Evolutionary conservation across 768 basidiomycete genomes (phyloP).

Genomic region (Termitomyces sp.): DNA sequence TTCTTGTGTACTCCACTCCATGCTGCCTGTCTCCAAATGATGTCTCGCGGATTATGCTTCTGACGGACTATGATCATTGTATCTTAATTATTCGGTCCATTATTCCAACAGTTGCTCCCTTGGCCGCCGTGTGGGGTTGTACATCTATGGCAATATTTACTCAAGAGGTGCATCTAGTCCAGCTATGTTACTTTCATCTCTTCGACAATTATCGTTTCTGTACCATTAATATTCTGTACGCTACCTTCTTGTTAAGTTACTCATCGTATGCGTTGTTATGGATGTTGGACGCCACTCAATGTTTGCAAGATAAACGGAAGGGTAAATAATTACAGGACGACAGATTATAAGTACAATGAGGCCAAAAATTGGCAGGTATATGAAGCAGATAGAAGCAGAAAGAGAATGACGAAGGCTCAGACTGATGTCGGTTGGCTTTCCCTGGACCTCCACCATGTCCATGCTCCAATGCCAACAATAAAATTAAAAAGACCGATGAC

Average conservation of each 20-base stretch:
- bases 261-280: too few relatives aligned
- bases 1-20: neutral
- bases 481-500: conserved; percentile 72
- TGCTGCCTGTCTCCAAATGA: neutral
- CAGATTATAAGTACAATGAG: neutral
- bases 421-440: conserved; percentile 7
- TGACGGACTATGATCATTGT: neutral
- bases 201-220: neutral
- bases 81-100: neutral
- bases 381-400: neutral
- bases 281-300: neutral
- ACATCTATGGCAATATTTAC: neutral
- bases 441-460: conserved; percentile 53
- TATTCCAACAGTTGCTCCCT: neutral
- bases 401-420: neutral
- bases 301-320: neutral
- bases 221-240: neutral
- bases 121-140: too few relatives aligned
- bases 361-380: neutral
- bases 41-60: neutral
- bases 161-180: too few relatives aligned
- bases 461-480: conserved; percentile 60
- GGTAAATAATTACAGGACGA: neutral
- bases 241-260: neutral
- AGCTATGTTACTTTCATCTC: too few relatives aligned